phyloP scores from a whole-genome alignment of 176 grass and related monocot species.

The Chloris gayana region DNA sequence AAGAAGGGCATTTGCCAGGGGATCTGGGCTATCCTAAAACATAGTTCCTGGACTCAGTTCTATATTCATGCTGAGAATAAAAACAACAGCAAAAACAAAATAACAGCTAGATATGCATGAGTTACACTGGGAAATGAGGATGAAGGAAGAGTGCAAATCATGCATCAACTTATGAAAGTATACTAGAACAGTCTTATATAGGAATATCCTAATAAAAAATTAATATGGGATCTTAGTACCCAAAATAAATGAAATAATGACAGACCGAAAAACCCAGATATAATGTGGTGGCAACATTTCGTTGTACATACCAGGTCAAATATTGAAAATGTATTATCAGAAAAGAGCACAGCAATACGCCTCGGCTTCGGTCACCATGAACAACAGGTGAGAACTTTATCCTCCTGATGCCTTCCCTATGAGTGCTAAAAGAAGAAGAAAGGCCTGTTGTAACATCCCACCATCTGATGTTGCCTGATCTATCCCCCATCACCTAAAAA shows the following conservation, averaged over 20 bases:
- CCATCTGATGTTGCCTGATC: slow-evolving; percentile 97
- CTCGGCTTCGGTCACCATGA: slow-evolving; percentile 83
- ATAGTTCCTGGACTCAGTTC: slow-evolving; percentile 50
- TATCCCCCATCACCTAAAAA: slow-evolving; percentile 96
- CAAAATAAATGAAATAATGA: slow-evolving; percentile 12
- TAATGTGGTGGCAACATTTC: slow-evolving; percentile 19
- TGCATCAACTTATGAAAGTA: slow-evolving; percentile 9
- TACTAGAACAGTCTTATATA: slow-evolving; percentile 21
- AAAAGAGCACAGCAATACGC: slow-evolving; percentile 91
- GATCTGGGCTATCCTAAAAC: slow-evolving; percentile 96
- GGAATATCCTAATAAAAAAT: slow-evolving; percentile 21
- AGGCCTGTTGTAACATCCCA: slow-evolving; percentile 97
- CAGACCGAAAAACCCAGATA: slow-evolving; percentile 12
- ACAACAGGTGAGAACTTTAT: slow-evolving; percentile 99
- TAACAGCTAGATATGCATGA: slow-evolving; percentile 22
- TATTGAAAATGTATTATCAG: slow-evolving; percentile 98
- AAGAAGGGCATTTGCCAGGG: slow-evolving; percentile 94
- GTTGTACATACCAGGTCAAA: slow-evolving; percentile 92
- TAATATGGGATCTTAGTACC: slow-evolving; percentile 13
- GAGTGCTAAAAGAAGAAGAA: slow-evolving; percentile 99
- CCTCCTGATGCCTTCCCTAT: slow-evolving; percentile 94
- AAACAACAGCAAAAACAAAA: slow-evolving; percentile 33
- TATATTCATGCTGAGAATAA: slow-evolving; percentile 28
- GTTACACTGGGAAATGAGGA: slow-evolving; percentile 21
- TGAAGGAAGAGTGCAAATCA: slow-evolving; percentile 19